Evolutionary conservation across 148 eudicot species (phyloP).

Genomic region (Pharnaceum exiguum): DNA sequence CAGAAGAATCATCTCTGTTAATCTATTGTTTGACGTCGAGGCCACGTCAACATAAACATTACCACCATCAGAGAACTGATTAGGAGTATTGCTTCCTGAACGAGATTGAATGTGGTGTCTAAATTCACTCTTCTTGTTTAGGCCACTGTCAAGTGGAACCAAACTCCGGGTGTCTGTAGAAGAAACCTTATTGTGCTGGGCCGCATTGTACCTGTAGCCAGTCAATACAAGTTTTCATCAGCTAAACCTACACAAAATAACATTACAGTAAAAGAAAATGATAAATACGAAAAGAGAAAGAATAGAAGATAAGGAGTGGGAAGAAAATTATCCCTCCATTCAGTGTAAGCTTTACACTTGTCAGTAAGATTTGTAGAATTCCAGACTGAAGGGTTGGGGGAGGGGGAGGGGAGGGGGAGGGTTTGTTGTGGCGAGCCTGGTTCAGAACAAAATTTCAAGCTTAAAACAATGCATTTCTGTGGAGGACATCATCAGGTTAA

Average conservation of each 20-base stretch:
- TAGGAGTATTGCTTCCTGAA: slow-evolving; percentile 30
- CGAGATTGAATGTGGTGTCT: slow-evolving; percentile 16
- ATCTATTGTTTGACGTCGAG: slow-evolving; percentile 30
- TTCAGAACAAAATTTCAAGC: no score
- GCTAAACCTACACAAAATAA: background rate
- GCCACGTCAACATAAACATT: slow-evolving; percentile 27
- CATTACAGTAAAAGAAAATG: no score
- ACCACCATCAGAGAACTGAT: slow-evolving; percentile 32
- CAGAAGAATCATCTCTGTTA: slow-evolving; percentile 1
- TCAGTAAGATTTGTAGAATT: no score
- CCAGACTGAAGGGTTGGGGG: no score
- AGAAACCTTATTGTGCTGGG: slow-evolving; percentile 26
- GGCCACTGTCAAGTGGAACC: slow-evolving; percentile 21
- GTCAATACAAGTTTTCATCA: background rate
- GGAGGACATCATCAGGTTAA: no score
- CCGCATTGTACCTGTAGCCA: slow-evolving; percentile 42
- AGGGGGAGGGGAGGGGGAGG: no score
- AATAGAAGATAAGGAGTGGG: no score
- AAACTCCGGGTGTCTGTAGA: slow-evolving; percentile 21
- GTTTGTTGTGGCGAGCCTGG: no score
- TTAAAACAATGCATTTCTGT: no score
- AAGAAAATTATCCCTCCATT: no score
- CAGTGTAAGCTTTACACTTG: no score
- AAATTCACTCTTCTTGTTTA: slow-evolving; percentile 22
- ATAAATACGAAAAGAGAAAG: background rate